Percentiles rank a stretch among this genome's conserved stretches.
These are phyloP conservation scores for Geotrichum reessii DNA, from an alignment of 1,139 yeast species.

Conservation along the genomic window DNA sequence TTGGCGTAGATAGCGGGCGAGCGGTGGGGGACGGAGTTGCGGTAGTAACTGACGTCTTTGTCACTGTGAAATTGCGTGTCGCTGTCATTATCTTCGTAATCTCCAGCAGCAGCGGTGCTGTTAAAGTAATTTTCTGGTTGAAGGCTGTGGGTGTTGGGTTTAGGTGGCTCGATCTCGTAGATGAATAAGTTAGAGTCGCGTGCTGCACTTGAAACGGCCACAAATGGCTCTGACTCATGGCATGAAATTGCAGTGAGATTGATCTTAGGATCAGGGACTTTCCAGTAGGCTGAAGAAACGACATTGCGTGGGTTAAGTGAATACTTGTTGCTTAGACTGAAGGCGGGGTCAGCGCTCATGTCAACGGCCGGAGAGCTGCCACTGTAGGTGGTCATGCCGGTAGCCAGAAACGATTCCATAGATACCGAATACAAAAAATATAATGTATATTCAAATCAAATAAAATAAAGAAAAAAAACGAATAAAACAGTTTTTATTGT, in stretches of 20 bases:
- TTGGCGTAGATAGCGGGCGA: neutral
- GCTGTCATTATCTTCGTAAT: neutral
- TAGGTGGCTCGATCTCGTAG: conserved; percentile 48
- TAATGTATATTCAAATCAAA: no score
- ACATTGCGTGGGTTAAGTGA: conserved; percentile 12
- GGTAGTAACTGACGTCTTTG: conserved; percentile 1
- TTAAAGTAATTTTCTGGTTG: neutral
- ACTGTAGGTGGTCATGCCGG: neutral
- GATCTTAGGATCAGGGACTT: conserved; percentile 53
- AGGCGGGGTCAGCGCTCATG: conserved; percentile 2
- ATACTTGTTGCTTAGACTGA: conserved; percentile 10
- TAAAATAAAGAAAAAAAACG: no score
- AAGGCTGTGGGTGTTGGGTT: conserved; percentile 22
- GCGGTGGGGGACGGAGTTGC: neutral
- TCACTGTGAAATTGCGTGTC: neutral
- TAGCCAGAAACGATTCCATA: neutral
- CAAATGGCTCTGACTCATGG: conserved; percentile 40
- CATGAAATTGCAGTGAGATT: conserved; percentile 55
- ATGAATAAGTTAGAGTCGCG: conserved; percentile 54
- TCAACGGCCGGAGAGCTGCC: neutral
- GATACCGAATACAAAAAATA: neutral
- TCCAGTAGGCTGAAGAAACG: conserved; percentile 49
- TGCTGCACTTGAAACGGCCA: conserved; percentile 64
- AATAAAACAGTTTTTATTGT: neutral
- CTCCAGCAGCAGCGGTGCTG: no score